phyloP scores from a whole-genome alignment of 2,329 filamentous ascomycete genomes.

The Aspergillus bombycis region DNA sequence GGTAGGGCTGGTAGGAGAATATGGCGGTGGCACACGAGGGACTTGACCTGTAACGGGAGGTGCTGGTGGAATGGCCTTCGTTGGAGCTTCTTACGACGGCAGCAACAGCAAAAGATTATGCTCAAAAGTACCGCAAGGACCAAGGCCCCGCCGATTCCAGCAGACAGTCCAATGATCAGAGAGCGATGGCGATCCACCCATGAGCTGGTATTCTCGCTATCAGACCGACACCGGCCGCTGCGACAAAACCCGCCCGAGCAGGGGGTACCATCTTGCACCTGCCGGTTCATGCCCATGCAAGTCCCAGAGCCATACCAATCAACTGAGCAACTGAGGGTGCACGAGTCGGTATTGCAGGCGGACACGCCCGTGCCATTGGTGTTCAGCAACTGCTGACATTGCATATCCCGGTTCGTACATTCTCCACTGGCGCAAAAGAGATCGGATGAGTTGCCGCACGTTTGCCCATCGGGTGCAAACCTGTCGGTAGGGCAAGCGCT shows the following conservation, averaged over 20 bases:
- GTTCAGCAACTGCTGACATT: conserved; percentile 9
- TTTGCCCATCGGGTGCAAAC: conserved; percentile 8
- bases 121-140: conserved; percentile 11
- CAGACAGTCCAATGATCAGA: conserved; percentile 19
- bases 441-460: conserved; percentile 2
- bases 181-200: conserved; percentile 17
- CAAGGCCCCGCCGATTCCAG: conserved; percentile 18
- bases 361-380: conserved; percentile 8
- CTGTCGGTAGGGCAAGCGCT: conserved; percentile 13
- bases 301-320: neutral
- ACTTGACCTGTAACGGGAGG: neutral
- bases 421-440: conserved; percentile 17
- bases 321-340: conserved; percentile 11
- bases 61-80: neutral
- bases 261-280: conserved; percentile 14
- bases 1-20: neutral
- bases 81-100: neutral
- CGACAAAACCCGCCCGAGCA: conserved; percentile 11
- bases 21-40: neutral
- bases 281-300: conserved; percentile 6
- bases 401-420: conserved; percentile 17
- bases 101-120: conserved; percentile 15
- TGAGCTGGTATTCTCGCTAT: neutral
- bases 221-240: conserved; percentile 1
- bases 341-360: conserved; percentile 8